Base-by-base conservation (phyloP, 331 rosid species). In the Acacia pycnantha region DNA sequence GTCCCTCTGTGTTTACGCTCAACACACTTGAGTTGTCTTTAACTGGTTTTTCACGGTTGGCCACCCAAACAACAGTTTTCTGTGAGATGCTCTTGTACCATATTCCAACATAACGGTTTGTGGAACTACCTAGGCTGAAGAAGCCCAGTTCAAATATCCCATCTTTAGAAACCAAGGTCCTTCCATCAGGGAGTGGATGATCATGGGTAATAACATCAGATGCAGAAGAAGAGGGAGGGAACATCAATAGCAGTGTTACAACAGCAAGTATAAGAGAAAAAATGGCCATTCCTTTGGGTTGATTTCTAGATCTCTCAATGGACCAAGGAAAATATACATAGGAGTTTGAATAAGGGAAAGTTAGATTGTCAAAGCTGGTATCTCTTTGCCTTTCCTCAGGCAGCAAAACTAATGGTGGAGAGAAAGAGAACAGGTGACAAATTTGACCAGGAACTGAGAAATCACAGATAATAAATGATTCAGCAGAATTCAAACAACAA, bases 1-100 rank as follows among this genome's bases (percentile, higher is more conserved):
- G 76, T 11, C 89, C 87, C 6, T 44, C 18, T 22, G 27, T 13
- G 76, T 70, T 75, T 68, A 88, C 64, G 65, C 8, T 44, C 84
- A 88, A 66, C 43, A 77, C 8, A 16, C 87, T 24, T 62, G 79
- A 54, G 26, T 66, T 66, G 14, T 66, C 46, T 33, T 33, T 33
- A 0, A 66, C 71, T 66, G 71, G 71, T 16, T 66, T 66, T 33
- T 66, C 71, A 16, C 71, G 46, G 46, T 66, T 33, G 44, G 71
- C 71, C 44, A 66, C 71, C 71, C 71, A 66, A 66, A 66, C 46
- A 66, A 66, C 71, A 33, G 71, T 66, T 66, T 33, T 66, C 6
- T 33, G 46, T 33, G 71, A 24, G 14, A 33, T 66, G 46, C 19
- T 66, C 40, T 33, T 33, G 46, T 66, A 66, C 71, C 71, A 66